Base-by-base conservation (phyloP, 805 yeast species). In the Nakazawaea wickerhamii region DNA sequence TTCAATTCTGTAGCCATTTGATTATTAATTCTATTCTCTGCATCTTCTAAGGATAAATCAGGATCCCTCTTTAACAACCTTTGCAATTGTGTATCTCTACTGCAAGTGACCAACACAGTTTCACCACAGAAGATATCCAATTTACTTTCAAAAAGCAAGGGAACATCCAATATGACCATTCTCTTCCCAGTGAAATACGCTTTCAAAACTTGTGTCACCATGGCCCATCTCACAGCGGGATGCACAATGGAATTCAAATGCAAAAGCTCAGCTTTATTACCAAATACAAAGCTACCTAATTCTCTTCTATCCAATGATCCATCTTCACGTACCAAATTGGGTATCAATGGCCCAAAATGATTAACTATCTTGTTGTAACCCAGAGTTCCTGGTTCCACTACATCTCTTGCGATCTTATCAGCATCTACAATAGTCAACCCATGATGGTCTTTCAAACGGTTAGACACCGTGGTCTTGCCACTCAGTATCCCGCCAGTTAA, bases 401-500 rank as follows among this genome's bases (percentile, higher is more conserved):
- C 84, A 47, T 87, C 79, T 45, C 84, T 73, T 0, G 99, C 98
- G 34, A 95, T 82, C 38, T 75, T 59, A 59, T 93, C 99, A 1
- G 99, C 98, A 64, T 93, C 99, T 1, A 93, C 71, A 1, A 93
- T 61, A 0, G 83, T 71, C 4, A 84, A 46, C 2, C 67, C 55
- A 54, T 80, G 71, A 9, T 75, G 62, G 8, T 75, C 73, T 4
- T 59, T 48, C 9, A 93, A 63, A 27, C 74, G 60, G 14, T 64
- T 55, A 0, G 96, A 86, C 0, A 86, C 97, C 0, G 98, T 91
- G 15, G 95, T 83, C 55, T 93, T 93, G 3, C 99, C 99, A n/a
- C 93, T 75, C 4, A 96, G 96, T 38, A 93, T 93, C 1, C 97
- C 96, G 2, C 99, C 99, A 0, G 99, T 93, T n/a, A 93, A 73